phyloP scores from a whole-genome alignment of 495 filamentous ascomycete species.

The Talaromyces stipitatus region DNA sequence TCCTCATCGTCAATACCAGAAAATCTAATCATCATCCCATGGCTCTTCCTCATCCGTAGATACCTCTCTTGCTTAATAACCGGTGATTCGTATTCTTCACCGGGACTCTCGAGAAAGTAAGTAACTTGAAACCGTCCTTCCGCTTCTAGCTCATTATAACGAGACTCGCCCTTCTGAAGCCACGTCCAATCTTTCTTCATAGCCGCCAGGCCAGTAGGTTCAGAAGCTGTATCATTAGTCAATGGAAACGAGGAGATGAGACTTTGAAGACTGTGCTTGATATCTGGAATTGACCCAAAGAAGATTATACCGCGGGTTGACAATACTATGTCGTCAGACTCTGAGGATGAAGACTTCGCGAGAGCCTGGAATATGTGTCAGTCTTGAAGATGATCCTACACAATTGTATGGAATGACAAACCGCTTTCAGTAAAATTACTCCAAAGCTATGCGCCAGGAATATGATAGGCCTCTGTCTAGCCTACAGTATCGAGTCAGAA shows the following conservation, averaged over 20 bases:
- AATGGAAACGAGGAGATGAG: background rate
- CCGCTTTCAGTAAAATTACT: conserved; percentile 1
- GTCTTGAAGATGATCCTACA: background rate
- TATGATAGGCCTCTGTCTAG: background rate
- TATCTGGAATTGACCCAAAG: conserved; percentile 3
- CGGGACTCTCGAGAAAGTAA: conserved; percentile 2
- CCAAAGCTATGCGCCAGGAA: conserved; percentile 7
- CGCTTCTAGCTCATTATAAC: background rate
- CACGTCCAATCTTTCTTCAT: background rate
- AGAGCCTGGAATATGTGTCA: background rate
- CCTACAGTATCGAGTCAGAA: background rate
- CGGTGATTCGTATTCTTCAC: background rate
- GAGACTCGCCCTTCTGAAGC: background rate
- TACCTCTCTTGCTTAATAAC: background rate
- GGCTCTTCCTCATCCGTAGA: background rate
- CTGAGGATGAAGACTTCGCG: background rate
- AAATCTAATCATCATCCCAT: conserved; percentile 4
- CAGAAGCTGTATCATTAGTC: background rate
- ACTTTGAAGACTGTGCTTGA: background rate
- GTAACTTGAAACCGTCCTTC: background rate
- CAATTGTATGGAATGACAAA: background rate
- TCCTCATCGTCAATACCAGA: background rate
- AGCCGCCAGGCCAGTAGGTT: background rate
- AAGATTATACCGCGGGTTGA: background rate
- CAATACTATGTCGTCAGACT: background rate